Conservation (phyloP, 352 stramenopile species). For the Phytophthora sojae region DNA sequence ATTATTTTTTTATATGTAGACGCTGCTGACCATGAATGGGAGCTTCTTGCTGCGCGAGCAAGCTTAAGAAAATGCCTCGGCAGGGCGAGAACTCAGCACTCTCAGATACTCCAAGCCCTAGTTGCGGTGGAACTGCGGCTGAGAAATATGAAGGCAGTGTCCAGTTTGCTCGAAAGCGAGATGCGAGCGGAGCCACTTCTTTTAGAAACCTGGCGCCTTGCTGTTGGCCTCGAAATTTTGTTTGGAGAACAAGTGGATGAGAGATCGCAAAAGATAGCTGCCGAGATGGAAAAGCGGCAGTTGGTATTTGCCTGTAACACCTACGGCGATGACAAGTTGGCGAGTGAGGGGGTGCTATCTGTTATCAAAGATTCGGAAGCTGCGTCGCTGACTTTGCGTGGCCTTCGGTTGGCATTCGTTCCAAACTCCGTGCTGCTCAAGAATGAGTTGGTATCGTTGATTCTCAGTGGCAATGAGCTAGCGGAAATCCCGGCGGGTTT, state of each 20-base stretch:
- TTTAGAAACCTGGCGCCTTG: conserved; percentile 56
- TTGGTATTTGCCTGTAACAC: conserved; percentile 44
- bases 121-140: conserved; percentile 51
- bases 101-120: conserved; percentile 45
- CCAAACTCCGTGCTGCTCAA: conserved; percentile 51
- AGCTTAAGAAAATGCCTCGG: conserved; percentile 43
- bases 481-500: conserved; percentile 52
- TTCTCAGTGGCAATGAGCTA: conserved; percentile 63
- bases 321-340: conserved; percentile 35
- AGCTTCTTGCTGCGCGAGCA: conserved; percentile 50
- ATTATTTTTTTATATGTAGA: conserved; percentile 27
- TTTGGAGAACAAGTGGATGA: conserved; percentile 45
- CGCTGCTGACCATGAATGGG: conserved; percentile 54
- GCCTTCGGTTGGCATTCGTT: conserved; percentile 37
- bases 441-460: conserved; percentile 41
- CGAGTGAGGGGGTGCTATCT: not conserved
- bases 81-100: conserved; percentile 39
- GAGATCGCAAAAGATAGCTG: conserved; percentile 35
- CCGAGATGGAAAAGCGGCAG: conserved; percentile 45
- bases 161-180: conserved; percentile 41
- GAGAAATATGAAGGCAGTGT: conserved; percentile 52
- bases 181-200: conserved; percentile 46
- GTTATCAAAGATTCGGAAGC: conserved; percentile 4
- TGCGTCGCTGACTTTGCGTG: conserved; percentile 27
- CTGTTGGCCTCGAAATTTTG: conserved; percentile 61